Evolutionary conservation across 2,329 filamentous ascomycete genomes (phyloP).

Genomic region (Arthrobotrys musiformis): DNA sequence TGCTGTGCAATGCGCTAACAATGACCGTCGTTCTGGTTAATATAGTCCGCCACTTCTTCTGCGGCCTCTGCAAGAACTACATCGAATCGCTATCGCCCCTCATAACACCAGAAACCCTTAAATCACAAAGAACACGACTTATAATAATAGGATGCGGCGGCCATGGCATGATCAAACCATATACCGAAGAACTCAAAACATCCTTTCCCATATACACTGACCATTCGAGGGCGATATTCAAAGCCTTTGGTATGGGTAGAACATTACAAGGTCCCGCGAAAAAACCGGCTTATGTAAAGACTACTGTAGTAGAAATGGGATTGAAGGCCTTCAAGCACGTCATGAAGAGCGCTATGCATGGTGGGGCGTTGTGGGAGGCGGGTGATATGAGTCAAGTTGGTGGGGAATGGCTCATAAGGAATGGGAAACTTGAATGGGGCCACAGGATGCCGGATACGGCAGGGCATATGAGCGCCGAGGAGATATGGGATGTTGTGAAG

Average conservation of each 20-base stretch:
- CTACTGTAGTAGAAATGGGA: constrained; percentile 46
- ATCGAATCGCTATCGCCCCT: constrained; percentile 48
- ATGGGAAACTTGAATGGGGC: constrained; percentile 45
- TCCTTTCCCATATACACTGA: constrained; percentile 48
- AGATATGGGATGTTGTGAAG: constrained; percentile 54
- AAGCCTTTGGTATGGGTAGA: constrained; percentile 41
- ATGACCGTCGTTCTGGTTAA: not conserved
- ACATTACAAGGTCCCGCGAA: constrained; percentile 43
- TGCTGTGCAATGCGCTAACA: not conserved
- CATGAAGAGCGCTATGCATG: constrained; percentile 36
- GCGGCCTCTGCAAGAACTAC: constrained; percentile 51
- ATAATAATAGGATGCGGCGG: constrained; percentile 54
- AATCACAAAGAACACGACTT: constrained; percentile 37
- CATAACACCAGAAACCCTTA: constrained; percentile 44
- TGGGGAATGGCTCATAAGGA: constrained; percentile 48
- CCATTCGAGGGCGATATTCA: constrained; percentile 43
- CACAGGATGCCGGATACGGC: constrained; percentile 52
- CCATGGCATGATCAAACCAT: constrained; percentile 37
- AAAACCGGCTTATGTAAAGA: constrained; percentile 48
- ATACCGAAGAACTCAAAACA: constrained; percentile 37
- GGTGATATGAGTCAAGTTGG: constrained; percentile 54
- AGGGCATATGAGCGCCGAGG: constrained; percentile 50
- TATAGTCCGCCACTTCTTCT: constrained; percentile 48
- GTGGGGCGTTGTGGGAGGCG: constrained; percentile 43
- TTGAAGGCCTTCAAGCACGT: constrained; percentile 49